Percentiles rank a stretch among this genome's conserved stretches.
These are phyloP conservation scores for Dichomitus squalens DNA, from an alignment of 1,284 basidiomycete species.

Conservation along the genomic window DNA sequence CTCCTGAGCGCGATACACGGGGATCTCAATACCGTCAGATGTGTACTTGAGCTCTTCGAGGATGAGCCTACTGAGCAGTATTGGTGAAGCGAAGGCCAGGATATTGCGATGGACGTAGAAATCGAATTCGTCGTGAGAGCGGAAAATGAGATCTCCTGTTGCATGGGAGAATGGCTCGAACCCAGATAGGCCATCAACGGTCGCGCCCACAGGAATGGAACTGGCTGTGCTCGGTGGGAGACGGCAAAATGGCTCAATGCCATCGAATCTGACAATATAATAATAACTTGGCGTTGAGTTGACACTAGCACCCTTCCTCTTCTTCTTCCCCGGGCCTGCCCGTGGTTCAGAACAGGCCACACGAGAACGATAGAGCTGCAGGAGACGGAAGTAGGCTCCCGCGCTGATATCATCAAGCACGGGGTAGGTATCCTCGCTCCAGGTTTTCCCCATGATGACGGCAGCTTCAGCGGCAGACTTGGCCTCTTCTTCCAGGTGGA, in stretches of 20 bases:
- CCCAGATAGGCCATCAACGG: conserved; percentile 22
- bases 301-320: background rate
- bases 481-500: conserved; percentile 2
- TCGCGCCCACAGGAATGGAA: conserved; percentile 30
- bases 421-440: background rate
- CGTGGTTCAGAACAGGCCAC: background rate
- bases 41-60: background rate
- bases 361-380: conserved; percentile 2
- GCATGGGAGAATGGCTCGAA: background rate
- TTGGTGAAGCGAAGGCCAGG: background rate
- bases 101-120: conserved; percentile 3
- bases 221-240: background rate
- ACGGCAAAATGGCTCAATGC: background rate
- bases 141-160: conserved; percentile 30
- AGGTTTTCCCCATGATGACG: background rate
- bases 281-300: background rate
- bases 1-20: background rate
- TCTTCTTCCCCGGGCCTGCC: background rate
- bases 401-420: conserved; percentile 3
- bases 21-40: background rate
- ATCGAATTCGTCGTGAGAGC: conserved; percentile 20
- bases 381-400: conserved; percentile 8
- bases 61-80: background rate
- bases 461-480: background rate
- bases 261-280: background rate